These are phyloP conservation scores for Penicillium sp. DNA, from an alignment of 2,329 filamentous ascomycete genomes.

Conservation along the genomic window DNA sequence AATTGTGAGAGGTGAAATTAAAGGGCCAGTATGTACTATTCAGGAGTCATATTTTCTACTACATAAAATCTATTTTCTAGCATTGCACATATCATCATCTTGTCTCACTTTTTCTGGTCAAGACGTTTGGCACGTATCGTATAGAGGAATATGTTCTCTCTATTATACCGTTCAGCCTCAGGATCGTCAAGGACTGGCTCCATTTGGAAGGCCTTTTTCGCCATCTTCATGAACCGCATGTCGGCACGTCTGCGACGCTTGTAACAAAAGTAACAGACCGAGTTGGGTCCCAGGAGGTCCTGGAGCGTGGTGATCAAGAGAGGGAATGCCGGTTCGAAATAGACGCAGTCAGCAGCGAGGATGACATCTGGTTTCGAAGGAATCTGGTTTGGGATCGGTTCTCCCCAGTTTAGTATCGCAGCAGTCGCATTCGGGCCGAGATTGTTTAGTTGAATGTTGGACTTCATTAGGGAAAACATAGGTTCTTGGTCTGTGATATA, in stretches of 20 bases:
- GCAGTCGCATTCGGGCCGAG: constrained; percentile 64
- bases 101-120: neutral
- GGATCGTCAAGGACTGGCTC: constrained; percentile 60
- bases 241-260: constrained; percentile 85
- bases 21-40: constrained; percentile 11
- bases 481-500: constrained; percentile 82
- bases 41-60: constrained; percentile 4
- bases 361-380: constrained; percentile 68
- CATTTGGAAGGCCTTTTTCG: constrained; percentile 64
- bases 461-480: constrained; percentile 81
- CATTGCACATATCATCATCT: constrained; percentile 9
- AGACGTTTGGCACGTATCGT: constrained; percentile 30
- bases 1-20: constrained; percentile 27
- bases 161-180: constrained; percentile 32
- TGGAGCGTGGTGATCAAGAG: constrained; percentile 75
- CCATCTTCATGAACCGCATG: constrained; percentile 69
- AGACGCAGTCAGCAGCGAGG: constrained; percentile 94
- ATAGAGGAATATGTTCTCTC: constrained; percentile 42
- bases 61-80: constrained; percentile 10
- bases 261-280: constrained; percentile 85
- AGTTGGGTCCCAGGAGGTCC: constrained; percentile 64
- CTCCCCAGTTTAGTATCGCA: constrained; percentile 74
- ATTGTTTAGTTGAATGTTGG: constrained; percentile 80
- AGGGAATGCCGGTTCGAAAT: constrained; percentile 94
- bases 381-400: constrained; percentile 40